A percentile compares a stretch with the other conserved stretches of the same genome.
Evolutionary conservation across 2,329 filamentous ascomycete genomes (phyloP).

Genomic region (Neofusicoccum laricinum): DNA sequence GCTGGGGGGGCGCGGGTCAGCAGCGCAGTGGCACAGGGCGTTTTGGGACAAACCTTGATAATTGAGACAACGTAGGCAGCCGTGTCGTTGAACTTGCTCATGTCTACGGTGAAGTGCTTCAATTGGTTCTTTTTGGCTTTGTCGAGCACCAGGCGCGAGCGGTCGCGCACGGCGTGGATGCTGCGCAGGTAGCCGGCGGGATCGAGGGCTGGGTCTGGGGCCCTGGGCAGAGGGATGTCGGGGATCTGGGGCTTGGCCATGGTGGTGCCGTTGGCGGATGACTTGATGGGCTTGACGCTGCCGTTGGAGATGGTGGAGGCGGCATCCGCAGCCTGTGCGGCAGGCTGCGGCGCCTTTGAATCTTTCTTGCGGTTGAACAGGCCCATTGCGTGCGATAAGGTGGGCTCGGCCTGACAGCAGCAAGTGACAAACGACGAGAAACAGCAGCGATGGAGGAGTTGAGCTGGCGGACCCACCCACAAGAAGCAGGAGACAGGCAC

Average conservation of each 20-base stretch:
- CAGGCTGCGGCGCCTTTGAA: constrained; percentile 39
- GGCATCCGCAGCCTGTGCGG: constrained; percentile 24
- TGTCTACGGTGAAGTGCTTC: constrained; percentile 84
- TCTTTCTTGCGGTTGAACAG: constrained; percentile 50
- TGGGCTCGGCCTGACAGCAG: constrained; percentile 10
- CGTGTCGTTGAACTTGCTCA: constrained; percentile 78
- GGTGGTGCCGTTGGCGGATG: constrained; percentile 36
- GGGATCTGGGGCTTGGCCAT: constrained; percentile 52
- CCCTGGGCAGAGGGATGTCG: constrained; percentile 76
- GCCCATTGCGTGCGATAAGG: constrained; percentile 40
- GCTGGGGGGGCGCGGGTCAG: constrained; percentile 40
- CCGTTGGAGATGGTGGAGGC: constrained; percentile 46
- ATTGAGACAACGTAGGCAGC: constrained; percentile 87
- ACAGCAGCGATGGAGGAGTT: constrained; percentile 9
- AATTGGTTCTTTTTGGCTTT: constrained; percentile 76
- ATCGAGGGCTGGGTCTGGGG: constrained; percentile 83
- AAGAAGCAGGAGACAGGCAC: constrained; percentile 1
- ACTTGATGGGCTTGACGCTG: constrained; percentile 48
- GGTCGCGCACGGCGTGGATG: constrained; percentile 81
- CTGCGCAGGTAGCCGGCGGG: constrained; percentile 89
- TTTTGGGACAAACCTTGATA: constrained; percentile 69
- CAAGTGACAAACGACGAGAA: constrained; percentile 12
- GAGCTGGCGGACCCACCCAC: constrained; percentile 10
- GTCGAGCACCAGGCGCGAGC: constrained; percentile 69
- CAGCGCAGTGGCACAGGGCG: background rate